A percentile compares a stretch with the other conserved stretches of the same genome.
Conservation (phyloP, 768 basidiomycete genomes). For the Amanita rimosa region DNA sequence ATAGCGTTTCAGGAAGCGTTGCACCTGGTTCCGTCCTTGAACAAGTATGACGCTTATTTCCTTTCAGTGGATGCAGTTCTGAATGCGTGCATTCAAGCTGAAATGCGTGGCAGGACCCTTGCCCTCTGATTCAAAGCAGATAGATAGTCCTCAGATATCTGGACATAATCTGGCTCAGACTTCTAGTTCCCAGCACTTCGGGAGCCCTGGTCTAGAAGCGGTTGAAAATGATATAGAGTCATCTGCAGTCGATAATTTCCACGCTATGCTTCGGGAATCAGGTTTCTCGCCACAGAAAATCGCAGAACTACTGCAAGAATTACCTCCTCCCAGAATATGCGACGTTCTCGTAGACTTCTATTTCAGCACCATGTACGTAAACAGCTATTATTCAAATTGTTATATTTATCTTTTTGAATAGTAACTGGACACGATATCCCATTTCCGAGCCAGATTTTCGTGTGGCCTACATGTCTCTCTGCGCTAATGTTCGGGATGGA, state of each 20-base stretch:
- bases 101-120: conserved; percentile 40
- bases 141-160: not conserved
- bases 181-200: conserved; percentile 14
- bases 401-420: conserved; percentile 18
- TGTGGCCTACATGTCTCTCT: conserved; percentile 52
- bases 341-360: conserved; percentile 79
- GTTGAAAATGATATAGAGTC: conserved; percentile 36
- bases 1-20: conserved; percentile 74
- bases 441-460: conserved; percentile 81
- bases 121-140: conserved; percentile 8
- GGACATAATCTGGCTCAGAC: conserved; percentile 10
- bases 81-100: conserved; percentile 24
- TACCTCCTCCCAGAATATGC: conserved; percentile 68
- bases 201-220: conserved; percentile 10
- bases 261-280: conserved; percentile 82
- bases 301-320: conserved; percentile 77
- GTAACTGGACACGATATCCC: conserved; percentile 92
- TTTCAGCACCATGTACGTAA: conserved; percentile 55
- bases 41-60: conserved; percentile 36
- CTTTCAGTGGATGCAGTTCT: not conserved
- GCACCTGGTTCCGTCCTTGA: conserved; percentile 71
- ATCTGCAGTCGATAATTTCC: conserved; percentile 71
- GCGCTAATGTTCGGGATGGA: conserved; percentile 47
- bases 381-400: not conserved
- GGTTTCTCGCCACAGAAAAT: conserved; percentile 88